These are phyloP conservation scores for Detonula confervacea DNA, from an alignment of 352 stramenopile genomes.

Conservation along the genomic window DNA sequence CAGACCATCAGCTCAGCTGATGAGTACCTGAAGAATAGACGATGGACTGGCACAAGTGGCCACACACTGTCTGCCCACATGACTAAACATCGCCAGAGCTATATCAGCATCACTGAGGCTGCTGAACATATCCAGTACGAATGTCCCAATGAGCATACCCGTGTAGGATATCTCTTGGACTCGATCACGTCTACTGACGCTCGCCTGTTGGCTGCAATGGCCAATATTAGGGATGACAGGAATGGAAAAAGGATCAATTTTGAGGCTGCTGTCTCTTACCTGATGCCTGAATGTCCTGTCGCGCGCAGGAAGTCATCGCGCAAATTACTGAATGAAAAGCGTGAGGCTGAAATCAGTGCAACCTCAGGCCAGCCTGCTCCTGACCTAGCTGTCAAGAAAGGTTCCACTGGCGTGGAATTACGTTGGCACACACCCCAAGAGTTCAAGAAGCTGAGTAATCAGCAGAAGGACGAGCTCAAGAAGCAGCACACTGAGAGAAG, in stretches of 20 bases:
- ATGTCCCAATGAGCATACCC: conserved; percentile 24
- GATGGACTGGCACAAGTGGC: conserved; percentile 33
- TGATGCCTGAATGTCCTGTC: conserved; percentile 10
- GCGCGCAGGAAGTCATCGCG: no score
- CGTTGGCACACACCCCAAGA: conserved; percentile 27
- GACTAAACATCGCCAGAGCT: conserved; percentile 3
- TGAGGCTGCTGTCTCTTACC: no score
- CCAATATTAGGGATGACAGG: background rate
- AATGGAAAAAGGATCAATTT: no score
- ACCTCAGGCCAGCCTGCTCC: no score
- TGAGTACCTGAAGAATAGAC: conserved; percentile 3
- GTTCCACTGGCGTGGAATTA: conserved; percentile 27
- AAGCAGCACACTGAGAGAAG: no score
- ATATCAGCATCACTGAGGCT: background rate
- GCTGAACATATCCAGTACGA: conserved; percentile 8
- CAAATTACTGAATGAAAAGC: conserved; percentile 2
- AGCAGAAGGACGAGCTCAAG: conserved; percentile 21
- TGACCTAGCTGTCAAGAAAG: background rate
- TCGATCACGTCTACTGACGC: background rate
- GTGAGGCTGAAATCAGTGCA: no score
- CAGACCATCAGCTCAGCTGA: background rate
- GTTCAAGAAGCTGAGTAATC: conserved; percentile 16
- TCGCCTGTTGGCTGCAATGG: background rate
- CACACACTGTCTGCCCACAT: conserved; percentile 19
- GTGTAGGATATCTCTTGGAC: conserved; percentile 36